A percentile compares a stretch with the other conserved stretches of the same genome.
Conservation (phyloP, 768 basidiomycete genomes). For the Leccinum disarticulatum region DNA sequence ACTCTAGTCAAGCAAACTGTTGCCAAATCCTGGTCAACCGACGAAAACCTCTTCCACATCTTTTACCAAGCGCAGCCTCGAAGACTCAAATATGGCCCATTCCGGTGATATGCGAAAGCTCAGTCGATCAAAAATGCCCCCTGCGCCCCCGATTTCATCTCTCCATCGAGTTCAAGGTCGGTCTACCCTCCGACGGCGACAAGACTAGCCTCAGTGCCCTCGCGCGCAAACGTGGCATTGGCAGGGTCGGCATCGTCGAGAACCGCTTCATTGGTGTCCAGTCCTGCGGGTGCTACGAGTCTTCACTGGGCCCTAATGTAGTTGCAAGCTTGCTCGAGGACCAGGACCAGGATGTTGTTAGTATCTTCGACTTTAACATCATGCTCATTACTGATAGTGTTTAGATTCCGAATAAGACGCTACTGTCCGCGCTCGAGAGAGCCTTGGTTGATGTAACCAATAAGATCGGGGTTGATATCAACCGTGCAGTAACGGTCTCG, state of each 20-base stretch:
- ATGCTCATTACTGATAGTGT: constrained; percentile 6
- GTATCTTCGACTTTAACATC: constrained; percentile 19
- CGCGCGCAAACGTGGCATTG: constrained; percentile 92
- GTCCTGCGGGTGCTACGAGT: constrained; percentile 99
- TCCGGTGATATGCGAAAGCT: constrained; percentile 99
- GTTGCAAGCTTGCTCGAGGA: constrained; percentile 81
- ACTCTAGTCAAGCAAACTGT: constrained; percentile 92
- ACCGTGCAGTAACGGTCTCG: constrained; percentile 83
- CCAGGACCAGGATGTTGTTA: constrained; percentile 82
- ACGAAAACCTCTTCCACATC: constrained; percentile 99
- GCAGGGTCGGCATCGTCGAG: constrained; percentile 98
- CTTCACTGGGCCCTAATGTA: constrained; percentile 67
- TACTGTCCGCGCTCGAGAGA: constrained; percentile 78
- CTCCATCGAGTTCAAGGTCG: constrained; percentile 80
- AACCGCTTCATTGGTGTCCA: constrained; percentile 99
- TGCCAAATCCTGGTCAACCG: constrained; percentile 98
- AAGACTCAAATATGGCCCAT: constrained; percentile 93
- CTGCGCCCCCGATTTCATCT: constrained; percentile 69
- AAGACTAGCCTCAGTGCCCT: constrained; percentile 78
- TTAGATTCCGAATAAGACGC: constrained; percentile 86
- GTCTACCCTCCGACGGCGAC: constrained; percentile 57
- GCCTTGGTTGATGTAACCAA: constrained; percentile 88
- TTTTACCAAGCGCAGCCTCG: constrained; percentile 99
- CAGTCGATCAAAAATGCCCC: constrained; percentile 81
- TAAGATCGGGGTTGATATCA: constrained; percentile 94